Evolutionary conservation across 495 filamentous ascomycete species (phyloP).

Genomic region (Podospora conica): DNA sequence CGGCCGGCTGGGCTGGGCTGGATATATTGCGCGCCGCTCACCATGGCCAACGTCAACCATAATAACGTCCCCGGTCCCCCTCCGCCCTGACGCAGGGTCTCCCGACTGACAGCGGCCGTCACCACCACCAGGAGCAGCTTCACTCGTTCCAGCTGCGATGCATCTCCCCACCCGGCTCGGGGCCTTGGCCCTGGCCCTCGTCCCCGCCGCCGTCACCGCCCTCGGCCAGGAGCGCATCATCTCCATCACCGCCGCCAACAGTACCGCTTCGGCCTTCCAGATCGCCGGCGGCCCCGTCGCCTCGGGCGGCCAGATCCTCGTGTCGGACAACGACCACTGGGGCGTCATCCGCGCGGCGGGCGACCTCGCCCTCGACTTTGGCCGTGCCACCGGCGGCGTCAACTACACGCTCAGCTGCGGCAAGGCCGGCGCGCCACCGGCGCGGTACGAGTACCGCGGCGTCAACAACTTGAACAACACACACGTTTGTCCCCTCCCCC

Average conservation of each 20-base stretch:
- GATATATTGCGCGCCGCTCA: not conserved
- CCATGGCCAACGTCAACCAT: not conserved
- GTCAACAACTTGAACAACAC: constrained; percentile 40
- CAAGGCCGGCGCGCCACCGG: constrained; percentile 31
- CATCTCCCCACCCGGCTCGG: not conserved
- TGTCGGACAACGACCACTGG: constrained; percentile 53
- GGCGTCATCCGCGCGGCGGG: constrained; percentile 62
- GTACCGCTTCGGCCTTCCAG: constrained; percentile 33
- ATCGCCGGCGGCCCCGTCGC: constrained; percentile 40
- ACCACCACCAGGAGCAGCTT: too few species aligned
- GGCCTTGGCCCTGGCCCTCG: constrained; percentile 15
- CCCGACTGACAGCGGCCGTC: not conserved
- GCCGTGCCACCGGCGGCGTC: constrained; percentile 56
- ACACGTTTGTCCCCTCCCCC: constrained; percentile 33
- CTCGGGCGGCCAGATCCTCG: constrained; percentile 42
- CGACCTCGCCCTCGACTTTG: constrained; percentile 66
- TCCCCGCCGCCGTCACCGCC: constrained; percentile 30
- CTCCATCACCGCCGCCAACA: constrained; percentile 32
- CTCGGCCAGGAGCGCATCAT: constrained; percentile 54
- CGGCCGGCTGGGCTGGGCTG: not conserved
- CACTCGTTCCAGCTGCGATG: not conserved
- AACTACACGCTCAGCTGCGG: constrained; percentile 52
- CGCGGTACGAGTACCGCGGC: constrained; percentile 38
- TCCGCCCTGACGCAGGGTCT: not conserved
- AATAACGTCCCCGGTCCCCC: not conserved